Evolutionary conservation across 176 grass and related monocot species (phyloP).

Genomic region (Carex kokanica): DNA sequence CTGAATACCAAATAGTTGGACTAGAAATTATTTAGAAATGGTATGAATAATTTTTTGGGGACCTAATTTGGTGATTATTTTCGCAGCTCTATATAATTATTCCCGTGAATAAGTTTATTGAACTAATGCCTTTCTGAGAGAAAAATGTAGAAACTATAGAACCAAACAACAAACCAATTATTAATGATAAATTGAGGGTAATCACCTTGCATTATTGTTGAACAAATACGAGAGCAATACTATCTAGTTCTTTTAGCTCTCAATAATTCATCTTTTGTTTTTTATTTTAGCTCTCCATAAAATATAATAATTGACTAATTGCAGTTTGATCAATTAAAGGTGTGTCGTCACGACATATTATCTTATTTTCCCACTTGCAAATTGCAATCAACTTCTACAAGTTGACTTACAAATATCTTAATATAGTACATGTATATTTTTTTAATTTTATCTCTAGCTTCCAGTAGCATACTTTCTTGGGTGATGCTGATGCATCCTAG

Average conservation of each 20-base stretch:
- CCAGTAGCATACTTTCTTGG: not conserved
- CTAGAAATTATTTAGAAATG: not conserved
- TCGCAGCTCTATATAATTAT: not conserved
- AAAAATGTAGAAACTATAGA: not conserved
- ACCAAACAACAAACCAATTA: not conserved
- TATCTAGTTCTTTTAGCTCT: not conserved
- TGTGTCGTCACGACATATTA: not conserved
- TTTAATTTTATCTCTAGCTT: not conserved
- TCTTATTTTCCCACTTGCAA: not conserved
- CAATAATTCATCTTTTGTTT: not conserved
- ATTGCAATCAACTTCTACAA: not conserved
- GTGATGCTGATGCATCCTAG: not conserved
- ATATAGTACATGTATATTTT: not conserved
- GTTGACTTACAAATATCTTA: slow-evolving; percentile 7
- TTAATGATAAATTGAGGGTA: not conserved
- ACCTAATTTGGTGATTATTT: not conserved
- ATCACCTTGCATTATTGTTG: not conserved
- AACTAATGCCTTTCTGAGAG: not conserved
- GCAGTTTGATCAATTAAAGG: not conserved
- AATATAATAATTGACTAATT: not conserved
- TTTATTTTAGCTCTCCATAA: no score
- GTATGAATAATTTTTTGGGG: not conserved
- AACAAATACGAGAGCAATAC: not conserved
- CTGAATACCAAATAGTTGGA: not conserved
- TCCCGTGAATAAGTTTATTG: not conserved